Conservation (phyloP, 129 eudicot genomes). For the Glebionis coronaria region DNA sequence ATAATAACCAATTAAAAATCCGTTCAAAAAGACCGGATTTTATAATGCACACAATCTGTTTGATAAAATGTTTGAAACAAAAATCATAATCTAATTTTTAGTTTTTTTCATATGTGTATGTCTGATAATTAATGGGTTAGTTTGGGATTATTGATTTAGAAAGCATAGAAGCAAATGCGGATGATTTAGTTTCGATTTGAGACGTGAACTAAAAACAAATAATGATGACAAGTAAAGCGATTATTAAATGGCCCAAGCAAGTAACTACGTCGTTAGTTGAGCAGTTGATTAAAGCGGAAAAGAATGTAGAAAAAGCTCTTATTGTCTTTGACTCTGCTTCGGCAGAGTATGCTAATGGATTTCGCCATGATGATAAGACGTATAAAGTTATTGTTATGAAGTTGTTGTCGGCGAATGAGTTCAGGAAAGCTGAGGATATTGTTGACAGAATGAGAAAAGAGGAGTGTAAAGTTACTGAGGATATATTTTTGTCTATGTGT, state of each 20-base stretch:
- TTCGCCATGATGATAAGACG: constrained; percentile 64
- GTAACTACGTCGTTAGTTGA: constrained; percentile 63
- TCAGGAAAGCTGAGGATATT: constrained; percentile 63
- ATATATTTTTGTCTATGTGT: constrained; percentile 54
- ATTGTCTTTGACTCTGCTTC: constrained; percentile 77
- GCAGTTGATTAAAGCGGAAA: constrained; percentile 60
- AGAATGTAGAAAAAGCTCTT: constrained; percentile 62
- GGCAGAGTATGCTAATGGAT: constrained; percentile 73
- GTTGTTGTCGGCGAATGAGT: constrained; percentile 66
- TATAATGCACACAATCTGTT: constrained; percentile 27
- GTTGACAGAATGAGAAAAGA: constrained; percentile 72
- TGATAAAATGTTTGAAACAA: constrained; percentile 35
- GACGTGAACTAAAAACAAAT: neutral
- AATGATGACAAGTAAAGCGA: constrained; percentile 44
- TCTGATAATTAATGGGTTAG: constrained; percentile 5
- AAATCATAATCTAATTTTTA: neutral
- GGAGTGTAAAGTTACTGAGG: constrained; percentile 52
- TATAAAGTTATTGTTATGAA: constrained; percentile 60
- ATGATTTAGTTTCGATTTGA: neutral
- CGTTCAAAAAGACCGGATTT: neutral
- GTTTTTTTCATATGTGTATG: neutral
- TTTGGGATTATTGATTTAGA: neutral
- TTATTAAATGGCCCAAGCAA: constrained; percentile 74
- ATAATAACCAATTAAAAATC: neutral
- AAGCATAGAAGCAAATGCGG: neutral